phyloP scores from a whole-genome alignment of 805 yeast species.

The Saccharomycopsis oosterbeekiorum region DNA sequence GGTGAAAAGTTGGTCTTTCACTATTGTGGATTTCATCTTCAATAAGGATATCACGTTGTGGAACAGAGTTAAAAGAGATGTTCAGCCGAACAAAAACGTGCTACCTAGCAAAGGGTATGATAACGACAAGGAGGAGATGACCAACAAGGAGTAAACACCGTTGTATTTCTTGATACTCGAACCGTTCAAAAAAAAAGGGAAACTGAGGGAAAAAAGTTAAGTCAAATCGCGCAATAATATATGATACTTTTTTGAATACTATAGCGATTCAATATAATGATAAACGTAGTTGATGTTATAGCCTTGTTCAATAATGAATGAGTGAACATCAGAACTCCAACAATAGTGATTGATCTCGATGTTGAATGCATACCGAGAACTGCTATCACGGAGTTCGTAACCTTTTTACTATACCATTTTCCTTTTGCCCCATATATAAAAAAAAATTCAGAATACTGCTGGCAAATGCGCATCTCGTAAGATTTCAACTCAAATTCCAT shows the following conservation, averaged over 20 bases:
- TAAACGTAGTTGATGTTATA: no score
- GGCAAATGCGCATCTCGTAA: no score
- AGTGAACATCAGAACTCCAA: no score
- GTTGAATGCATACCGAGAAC: neutral
- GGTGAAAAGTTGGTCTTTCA: constrained; percentile 72
- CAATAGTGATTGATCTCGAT: no score
- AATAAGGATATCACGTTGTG: constrained; percentile 61
- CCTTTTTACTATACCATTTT: neutral
- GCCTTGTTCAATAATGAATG: no score
- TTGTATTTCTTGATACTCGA: neutral
- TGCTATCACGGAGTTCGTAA: neutral
- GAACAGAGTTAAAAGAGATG: constrained; percentile 67
- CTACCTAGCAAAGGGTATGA: neutral
- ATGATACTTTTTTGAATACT: no score
- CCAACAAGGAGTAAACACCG: constrained; percentile 3
- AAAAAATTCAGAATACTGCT: neutral
- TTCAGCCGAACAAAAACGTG: neutral
- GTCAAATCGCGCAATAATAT: no score
- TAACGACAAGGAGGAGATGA: constrained; percentile 5
- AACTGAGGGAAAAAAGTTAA: no score
- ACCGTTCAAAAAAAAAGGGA: no score
- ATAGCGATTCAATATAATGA: no score
- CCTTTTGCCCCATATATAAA: neutral
- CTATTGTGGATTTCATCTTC: constrained; percentile 60
- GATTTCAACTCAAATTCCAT: no score